Conservation (phyloP, 495 filamentous ascomycete genomes). For the Bombardia bombarda region DNA sequence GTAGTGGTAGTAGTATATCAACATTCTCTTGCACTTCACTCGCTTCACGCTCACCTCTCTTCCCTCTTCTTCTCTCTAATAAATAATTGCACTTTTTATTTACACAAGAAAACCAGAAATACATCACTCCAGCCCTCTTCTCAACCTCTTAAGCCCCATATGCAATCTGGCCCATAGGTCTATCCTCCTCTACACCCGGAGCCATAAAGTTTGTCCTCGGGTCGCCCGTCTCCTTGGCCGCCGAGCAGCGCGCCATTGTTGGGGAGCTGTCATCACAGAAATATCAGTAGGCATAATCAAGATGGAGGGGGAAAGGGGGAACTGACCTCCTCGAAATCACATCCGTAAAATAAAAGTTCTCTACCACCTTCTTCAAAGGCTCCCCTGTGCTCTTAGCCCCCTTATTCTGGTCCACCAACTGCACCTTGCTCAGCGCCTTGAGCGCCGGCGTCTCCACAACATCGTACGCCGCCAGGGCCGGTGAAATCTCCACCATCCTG, state of each 20-base stretch:
- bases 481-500: slow-evolving; percentile 91
- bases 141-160: slow-evolving; percentile 31
- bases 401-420: slow-evolving; percentile 93
- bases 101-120: no score
- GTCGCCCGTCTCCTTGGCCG: slow-evolving; percentile 61
- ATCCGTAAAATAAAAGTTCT: slow-evolving; percentile 98
- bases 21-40: slow-evolving; percentile 4
- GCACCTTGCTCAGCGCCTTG: slow-evolving; percentile 70
- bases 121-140: no score
- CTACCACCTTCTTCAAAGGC: slow-evolving; percentile 72
- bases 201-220: slow-evolving; percentile 84
- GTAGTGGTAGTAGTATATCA: no score
- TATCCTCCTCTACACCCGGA: slow-evolving; percentile 52
- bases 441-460: slow-evolving; percentile 72
- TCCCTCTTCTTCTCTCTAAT: not conserved
- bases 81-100: not conserved
- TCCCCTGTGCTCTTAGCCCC: slow-evolving; percentile 56
- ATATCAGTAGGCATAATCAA: not conserved
- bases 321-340: slow-evolving; percentile 84
- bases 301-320: not conserved
- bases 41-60: slow-evolving; percentile 1
- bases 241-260: slow-evolving; percentile 94
- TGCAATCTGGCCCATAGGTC: slow-evolving; percentile 43
- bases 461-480: slow-evolving; percentile 81
- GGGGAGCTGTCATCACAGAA: slow-evolving; percentile 56